These are phyloP conservation scores for Crepidotus variabilis DNA, from an alignment of 768 basidiomycete genomes.

Conservation along the genomic window DNA sequence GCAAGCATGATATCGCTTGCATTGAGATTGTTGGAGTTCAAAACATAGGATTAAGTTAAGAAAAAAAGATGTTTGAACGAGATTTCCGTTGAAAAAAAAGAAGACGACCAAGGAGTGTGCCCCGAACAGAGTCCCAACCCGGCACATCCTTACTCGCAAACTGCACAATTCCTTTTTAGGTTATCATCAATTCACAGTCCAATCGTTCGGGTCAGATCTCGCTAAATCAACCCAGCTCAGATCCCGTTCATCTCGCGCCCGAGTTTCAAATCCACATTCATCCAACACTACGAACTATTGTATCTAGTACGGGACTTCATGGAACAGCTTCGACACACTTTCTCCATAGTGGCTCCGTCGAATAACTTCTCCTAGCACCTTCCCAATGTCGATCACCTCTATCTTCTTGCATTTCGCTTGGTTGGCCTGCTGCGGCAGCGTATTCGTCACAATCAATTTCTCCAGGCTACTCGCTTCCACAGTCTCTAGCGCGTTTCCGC, in stretches of 20 bases:
- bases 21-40: constrained; percentile 27
- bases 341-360: constrained; percentile 97
- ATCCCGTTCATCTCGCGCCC: constrained; percentile 11
- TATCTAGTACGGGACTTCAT: constrained; percentile 81
- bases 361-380: constrained; percentile 94
- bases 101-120: constrained; percentile 12
- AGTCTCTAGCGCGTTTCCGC: constrained; percentile 78
- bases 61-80: constrained; percentile 5
- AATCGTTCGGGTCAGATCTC: constrained; percentile 26
- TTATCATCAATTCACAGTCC: constrained; percentile 13
- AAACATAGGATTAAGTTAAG: constrained; percentile 22
- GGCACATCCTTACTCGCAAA: constrained; percentile 1
- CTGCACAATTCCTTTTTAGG: constrained; percentile 17
- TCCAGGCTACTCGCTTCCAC: constrained; percentile 75
- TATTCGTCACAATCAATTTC: constrained; percentile 98
- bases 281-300: constrained; percentile 4
- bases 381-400: constrained; percentile 92
- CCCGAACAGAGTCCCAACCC: not conserved
- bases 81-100: constrained; percentile 20
- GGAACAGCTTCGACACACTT: constrained; percentile 84
- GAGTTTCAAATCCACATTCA: constrained; percentile 2
- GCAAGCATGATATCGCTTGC: constrained; percentile 56
- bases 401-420: constrained; percentile 70
- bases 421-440: constrained; percentile 85
- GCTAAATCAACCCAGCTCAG: constrained; percentile 7